Percentiles rank a stretch among this genome's conserved stretches.
Conservation (phyloP, 2,329 filamentous ascomycete species). For the Curvularia hawaiiensis region DNA sequence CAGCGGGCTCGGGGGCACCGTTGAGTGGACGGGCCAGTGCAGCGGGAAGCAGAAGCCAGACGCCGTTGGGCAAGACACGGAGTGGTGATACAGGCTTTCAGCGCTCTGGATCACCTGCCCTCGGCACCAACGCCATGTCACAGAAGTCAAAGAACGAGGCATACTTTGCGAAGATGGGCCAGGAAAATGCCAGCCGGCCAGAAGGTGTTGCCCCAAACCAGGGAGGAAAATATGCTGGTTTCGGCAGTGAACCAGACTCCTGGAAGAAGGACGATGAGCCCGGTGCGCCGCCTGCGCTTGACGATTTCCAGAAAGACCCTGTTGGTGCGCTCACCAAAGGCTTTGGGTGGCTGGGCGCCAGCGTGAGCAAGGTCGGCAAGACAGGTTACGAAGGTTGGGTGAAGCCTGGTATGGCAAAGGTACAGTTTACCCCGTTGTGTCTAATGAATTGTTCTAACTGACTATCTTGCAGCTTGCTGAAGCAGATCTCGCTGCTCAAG, state of each 20-base stretch:
- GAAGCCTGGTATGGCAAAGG: conserved; percentile 88
- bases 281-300: conserved; percentile 68
- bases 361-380: conserved; percentile 88
- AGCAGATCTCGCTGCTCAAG: conserved; percentile 61
- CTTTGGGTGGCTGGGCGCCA: conserved; percentile 91
- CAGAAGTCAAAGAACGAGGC: conserved; percentile 75
- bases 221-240: conserved; percentile 90
- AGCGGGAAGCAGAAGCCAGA: conserved; percentile 46
- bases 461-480: conserved; percentile 69
- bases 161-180: conserved; percentile 86
- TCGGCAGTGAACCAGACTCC: conserved; percentile 76
- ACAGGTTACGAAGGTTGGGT: conserved; percentile 90
- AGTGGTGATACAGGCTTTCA: conserved; percentile 36
- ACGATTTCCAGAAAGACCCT: conserved; percentile 90
- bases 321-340: conserved; percentile 87
- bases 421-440: conserved; percentile 48
- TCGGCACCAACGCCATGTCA: conserved; percentile 46
- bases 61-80: conserved; percentile 46
- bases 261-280: conserved; percentile 49
- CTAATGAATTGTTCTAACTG: conserved; percentile 5
- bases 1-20: conserved; percentile 31
- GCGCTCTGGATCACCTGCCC: conserved; percentile 45
- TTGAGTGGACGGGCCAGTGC: conserved; percentile 43
- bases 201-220: conserved; percentile 81
- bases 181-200: conserved; percentile 77